These are phyloP conservation scores for Cladophialophora yegresii DNA, from an alignment of 2,329 filamentous ascomycete genomes.

Conservation along the genomic window DNA sequence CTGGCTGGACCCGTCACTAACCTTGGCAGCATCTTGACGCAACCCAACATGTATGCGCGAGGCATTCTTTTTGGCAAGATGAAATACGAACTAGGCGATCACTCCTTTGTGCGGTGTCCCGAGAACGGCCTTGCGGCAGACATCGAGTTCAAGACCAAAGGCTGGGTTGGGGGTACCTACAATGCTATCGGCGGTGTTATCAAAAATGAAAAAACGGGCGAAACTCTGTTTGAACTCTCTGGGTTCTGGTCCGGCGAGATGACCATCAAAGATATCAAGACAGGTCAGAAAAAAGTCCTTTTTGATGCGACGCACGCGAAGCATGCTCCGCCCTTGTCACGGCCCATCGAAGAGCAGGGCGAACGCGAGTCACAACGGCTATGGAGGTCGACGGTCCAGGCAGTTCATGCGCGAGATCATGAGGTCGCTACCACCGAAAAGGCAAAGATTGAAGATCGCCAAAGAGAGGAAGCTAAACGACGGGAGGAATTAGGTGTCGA, in stretches of 20 bases:
- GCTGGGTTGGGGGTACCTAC: slow-evolving; percentile 94
- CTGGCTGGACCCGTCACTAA: slow-evolving; percentile 15
- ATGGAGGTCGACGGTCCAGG: slow-evolving; percentile 79
- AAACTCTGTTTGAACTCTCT: slow-evolving; percentile 85
- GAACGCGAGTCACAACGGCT: slow-evolving; percentile 87
- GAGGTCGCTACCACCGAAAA: slow-evolving; percentile 91
- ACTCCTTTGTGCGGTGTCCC: slow-evolving; percentile 83
- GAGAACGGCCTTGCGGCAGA: slow-evolving; percentile 85
- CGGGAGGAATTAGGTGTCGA: slow-evolving; percentile 76
- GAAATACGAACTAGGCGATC: slow-evolving; percentile 85
- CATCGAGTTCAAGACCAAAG: slow-evolving; percentile 97
- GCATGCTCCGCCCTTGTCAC: slow-evolving; percentile 70
- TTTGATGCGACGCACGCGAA: slow-evolving; percentile 83
- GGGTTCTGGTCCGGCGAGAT: slow-evolving; percentile 95
- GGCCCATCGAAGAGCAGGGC: slow-evolving; percentile 81
- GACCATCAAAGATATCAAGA: slow-evolving; percentile 87
- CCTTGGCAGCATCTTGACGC: slow-evolving; percentile 73
- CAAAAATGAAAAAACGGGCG: slow-evolving; percentile 82
- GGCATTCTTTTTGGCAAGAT: slow-evolving; percentile 98
- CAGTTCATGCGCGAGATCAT: slow-evolving; percentile 82
- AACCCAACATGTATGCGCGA: slow-evolving; percentile 98
- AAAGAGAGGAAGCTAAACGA: slow-evolving; percentile 82
- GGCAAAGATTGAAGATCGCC: slow-evolving; percentile 89
- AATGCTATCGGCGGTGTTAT: slow-evolving; percentile 93
- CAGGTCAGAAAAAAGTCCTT: slow-evolving; percentile 81